These are phyloP conservation scores for Hanseniaspora vineae DNA, from an alignment of 805 yeast genomes.

Conservation along the genomic window DNA sequence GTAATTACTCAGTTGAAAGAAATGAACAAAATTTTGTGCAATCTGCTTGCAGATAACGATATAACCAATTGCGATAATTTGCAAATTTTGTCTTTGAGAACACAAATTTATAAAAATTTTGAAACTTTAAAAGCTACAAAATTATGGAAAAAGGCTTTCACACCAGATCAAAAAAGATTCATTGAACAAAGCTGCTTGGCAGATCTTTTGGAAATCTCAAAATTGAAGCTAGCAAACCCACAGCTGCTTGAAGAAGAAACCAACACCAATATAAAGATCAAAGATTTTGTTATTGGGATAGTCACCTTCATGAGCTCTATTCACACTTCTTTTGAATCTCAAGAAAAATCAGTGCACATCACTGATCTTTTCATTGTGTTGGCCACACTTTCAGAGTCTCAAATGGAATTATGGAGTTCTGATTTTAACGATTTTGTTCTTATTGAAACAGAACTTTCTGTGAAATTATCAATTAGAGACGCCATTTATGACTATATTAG, in stretches of 20 bases:
- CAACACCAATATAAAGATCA: too few species aligned
- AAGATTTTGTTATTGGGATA: too few species aligned
- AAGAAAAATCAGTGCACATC: conserved; percentile 8
- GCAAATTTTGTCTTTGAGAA: not conserved
- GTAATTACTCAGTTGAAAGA: conserved; percentile 13
- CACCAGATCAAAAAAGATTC: not conserved
- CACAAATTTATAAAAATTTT: conserved; percentile 2
- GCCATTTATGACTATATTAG: conserved; percentile 44
- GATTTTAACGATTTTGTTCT: conserved; percentile 64
- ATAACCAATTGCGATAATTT: not conserved
- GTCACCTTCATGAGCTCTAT: conserved; percentile 9
- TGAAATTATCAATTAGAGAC: conserved; percentile 45
- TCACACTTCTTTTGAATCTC: conserved; percentile 5
- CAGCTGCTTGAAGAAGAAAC: too few species aligned
- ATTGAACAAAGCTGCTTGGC: not conserved
- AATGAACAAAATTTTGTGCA: conserved; percentile 14
- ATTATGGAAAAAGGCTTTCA: not conserved
- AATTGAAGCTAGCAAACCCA: too few species aligned
- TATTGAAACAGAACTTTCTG: conserved; percentile 57
- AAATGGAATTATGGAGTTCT: conserved; percentile 34
- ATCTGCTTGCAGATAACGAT: conserved; percentile 3
- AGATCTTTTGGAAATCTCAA: too few species aligned
- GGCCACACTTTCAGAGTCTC: conserved; percentile 30
- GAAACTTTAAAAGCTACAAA: not conserved
- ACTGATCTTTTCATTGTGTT: conserved; percentile 24